These are phyloP conservation scores for Fusarium zealandicum DNA, from an alignment of 2,329 filamentous ascomycete genomes.

Conservation along the genomic window DNA sequence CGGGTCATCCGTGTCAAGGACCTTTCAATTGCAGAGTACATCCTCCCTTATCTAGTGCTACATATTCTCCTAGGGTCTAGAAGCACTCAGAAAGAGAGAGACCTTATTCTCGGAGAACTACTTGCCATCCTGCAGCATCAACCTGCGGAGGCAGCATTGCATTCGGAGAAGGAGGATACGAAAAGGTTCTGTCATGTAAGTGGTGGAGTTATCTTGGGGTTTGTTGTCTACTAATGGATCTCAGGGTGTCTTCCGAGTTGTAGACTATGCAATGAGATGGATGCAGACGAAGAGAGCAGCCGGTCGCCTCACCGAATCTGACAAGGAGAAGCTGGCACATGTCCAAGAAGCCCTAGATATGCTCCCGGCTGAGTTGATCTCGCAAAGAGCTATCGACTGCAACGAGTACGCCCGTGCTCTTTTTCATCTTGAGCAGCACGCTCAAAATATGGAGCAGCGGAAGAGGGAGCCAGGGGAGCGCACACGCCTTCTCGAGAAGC, in stretches of 20 bases:
- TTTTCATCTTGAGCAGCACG: slow-evolving; percentile 94
- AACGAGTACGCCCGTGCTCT: slow-evolving; percentile 90
- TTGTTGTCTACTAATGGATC: slow-evolving; percentile 24
- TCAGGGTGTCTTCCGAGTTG: slow-evolving; percentile 84
- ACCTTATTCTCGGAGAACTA: slow-evolving; percentile 75
- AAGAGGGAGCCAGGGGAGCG: slow-evolving; percentile 58
- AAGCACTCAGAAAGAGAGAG: slow-evolving; percentile 65
- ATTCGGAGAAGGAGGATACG: slow-evolving; percentile 74
- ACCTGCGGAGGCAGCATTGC: slow-evolving; percentile 57
- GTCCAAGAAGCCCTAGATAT: slow-evolving; percentile 61
- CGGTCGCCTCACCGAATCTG: slow-evolving; percentile 43
- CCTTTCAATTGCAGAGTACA: slow-evolving; percentile 82
- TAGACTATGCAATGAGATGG: slow-evolving; percentile 94
- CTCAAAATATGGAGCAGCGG: slow-evolving; percentile 59
- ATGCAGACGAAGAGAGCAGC: slow-evolving; percentile 71
- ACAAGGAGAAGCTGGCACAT: slow-evolving; percentile 58
- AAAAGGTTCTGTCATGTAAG: slow-evolving; percentile 87
- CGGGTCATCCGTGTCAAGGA: slow-evolving; percentile 88
- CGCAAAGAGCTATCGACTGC: slow-evolving; percentile 88
- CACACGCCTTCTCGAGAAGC: slow-evolving; percentile 74
- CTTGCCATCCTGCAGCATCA: slow-evolving; percentile 74
- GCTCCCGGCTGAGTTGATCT: slow-evolving; percentile 78
- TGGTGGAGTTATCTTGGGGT: background rate
- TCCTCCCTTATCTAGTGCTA: slow-evolving; percentile 85
- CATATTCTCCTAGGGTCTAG: slow-evolving; percentile 80